Base-by-base conservation (phyloP, 2,329 filamentous ascomycete genomes). In the Bipolaris sorokiniana region DNA sequence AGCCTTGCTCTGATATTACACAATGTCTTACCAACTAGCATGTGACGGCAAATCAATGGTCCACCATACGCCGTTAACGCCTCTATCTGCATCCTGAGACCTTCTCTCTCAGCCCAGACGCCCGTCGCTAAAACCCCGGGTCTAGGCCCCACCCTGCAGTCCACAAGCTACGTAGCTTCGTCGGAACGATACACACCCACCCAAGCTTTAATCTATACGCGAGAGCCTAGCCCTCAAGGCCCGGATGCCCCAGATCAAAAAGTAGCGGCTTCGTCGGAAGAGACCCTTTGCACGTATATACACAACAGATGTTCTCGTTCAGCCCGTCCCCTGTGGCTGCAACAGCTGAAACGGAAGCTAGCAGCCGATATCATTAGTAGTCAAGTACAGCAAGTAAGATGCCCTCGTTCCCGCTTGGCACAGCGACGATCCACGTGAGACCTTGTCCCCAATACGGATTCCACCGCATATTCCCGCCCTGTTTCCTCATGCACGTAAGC, bases 111-210 rank as follows among this genome's bases (percentile, higher is more conserved):
- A 31, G 7, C 33, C 42, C 41, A 56, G 28, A 46, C 41, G 36
- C 15, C 36, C 47, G 23, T 38, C 33, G 31, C 22, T n/a, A 38
- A 20, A 7, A 7, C 23, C 48, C 16, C 38, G 36, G 41, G 42
- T 22, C 34, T 26, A 13, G 48, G 40, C 46, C 41, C 47, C 42
- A 45, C 42, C 7, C 15, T 28, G 42, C 52, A 48, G 49, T 34
- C 44, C 53, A 45, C 26, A 28, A 10, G 26, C 9, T n/a, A 28
- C 10, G 45, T 53, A 53, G 49, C 31, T 31, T 22, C 31, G 13
- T 38, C 38, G 49, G 44, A 3, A 48, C 33, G 15, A 34, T 10
- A 26, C 44, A 26, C 44, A 28, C 31, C 45, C 45, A 36, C 33
- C 22, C 2, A 36, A 33, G 23, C 44, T 18, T 41, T 41, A 15